These are phyloP conservation scores for Colletotrichum simmondsii DNA, from an alignment of 2,329 filamentous ascomycete genomes.

Conservation along the genomic window DNA sequence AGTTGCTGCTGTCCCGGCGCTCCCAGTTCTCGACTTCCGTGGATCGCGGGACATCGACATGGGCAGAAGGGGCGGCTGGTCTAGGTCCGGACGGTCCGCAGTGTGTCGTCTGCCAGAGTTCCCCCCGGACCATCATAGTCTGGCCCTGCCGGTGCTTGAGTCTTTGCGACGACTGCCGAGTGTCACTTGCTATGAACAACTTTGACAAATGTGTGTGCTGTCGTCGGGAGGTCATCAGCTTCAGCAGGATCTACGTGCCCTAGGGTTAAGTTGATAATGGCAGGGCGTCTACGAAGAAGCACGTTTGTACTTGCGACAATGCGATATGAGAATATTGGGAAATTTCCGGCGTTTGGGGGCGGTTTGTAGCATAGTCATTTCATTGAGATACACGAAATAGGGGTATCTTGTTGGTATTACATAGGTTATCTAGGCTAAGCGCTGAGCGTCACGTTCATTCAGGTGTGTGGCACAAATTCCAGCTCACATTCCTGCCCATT, in stretches of 20 bases:
- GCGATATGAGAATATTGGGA: not conserved
- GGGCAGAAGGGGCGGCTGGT: conserved; percentile 78
- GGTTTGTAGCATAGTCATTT: not conserved
- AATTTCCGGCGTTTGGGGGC: not conserved
- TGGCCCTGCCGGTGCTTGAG: conserved; percentile 97
- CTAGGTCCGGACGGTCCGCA: conserved; percentile 79
- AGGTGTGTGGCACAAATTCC: not conserved
- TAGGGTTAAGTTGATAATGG: not conserved
- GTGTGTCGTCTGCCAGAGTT: conserved; percentile 92
- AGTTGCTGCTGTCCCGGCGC: conserved; percentile 67
- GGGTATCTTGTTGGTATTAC: conserved; percentile 16
- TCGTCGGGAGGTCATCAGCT: conserved; percentile 86
- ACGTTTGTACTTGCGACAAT: not conserved
- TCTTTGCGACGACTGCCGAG: conserved; percentile 93
- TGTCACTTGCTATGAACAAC: conserved; percentile 95
- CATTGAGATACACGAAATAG: not conserved
- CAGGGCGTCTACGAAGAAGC: not conserved
- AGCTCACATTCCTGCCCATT: conserved; percentile 90
- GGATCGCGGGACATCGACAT: conserved; percentile 52
- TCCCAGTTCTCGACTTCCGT: conserved; percentile 26
- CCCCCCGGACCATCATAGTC: conserved; percentile 88
- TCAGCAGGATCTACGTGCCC: conserved; percentile 91
- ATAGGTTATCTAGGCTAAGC: not conserved
- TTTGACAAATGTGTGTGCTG: conserved; percentile 98
- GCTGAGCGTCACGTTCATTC: not conserved